Conservation (phyloP, 345 rosid species). For the Excoecaria agallocha region DNA sequence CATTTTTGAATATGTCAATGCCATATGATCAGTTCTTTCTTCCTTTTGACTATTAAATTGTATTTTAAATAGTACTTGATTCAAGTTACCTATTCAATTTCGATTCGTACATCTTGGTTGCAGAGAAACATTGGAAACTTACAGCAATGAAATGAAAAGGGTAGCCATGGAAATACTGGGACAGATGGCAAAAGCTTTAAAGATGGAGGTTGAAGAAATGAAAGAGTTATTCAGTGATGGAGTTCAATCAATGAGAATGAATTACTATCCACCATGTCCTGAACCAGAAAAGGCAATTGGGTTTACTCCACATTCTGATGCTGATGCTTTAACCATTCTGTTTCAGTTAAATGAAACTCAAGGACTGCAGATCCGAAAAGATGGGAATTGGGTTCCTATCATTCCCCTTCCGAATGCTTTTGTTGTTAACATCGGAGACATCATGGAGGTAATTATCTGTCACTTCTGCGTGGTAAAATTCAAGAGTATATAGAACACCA, state of each 20-base stretch:
- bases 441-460: slow-evolving; percentile 14
- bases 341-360: slow-evolving; percentile 22
- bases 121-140: slow-evolving; percentile 51
- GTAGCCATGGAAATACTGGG: slow-evolving; percentile 36
- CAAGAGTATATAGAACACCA: no score
- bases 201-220: slow-evolving; percentile 49
- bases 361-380: slow-evolving; percentile 20
- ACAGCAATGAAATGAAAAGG: slow-evolving; percentile 36
- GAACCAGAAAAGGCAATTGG: slow-evolving; percentile 44
- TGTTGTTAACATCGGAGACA: slow-evolving; percentile 29
- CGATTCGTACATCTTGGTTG: not conserved
- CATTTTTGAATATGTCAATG: no score
- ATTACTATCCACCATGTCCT: slow-evolving; percentile 55
- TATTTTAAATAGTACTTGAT: no score
- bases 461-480: no score
- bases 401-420: slow-evolving; percentile 26
- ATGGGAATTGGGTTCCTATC: slow-evolving; percentile 19
- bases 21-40: no score
- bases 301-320: slow-evolving; percentile 41
- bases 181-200: slow-evolving; percentile 39
- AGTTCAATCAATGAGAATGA: slow-evolving; percentile 48
- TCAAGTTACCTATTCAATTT: not conserved
- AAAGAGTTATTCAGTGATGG: slow-evolving; percentile 38
- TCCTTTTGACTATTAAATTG: no score
- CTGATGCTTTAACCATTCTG: slow-evolving; percentile 26